phyloP scores from a whole-genome alignment of 495 filamentous ascomycete species.

The Pyrenopolyporus hunteri region DNA sequence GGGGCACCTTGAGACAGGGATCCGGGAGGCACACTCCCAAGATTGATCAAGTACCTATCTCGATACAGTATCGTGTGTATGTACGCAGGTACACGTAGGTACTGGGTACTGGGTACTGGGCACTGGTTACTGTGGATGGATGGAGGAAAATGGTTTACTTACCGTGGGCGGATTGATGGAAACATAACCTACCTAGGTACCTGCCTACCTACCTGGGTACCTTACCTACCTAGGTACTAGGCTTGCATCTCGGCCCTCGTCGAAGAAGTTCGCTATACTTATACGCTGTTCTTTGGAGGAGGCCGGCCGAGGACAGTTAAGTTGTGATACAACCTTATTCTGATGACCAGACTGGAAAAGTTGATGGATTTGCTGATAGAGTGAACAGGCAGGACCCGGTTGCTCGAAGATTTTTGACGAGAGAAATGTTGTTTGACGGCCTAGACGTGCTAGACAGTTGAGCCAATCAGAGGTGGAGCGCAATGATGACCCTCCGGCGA shows the following conservation, averaged over 20 bases:
- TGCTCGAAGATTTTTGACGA: slow-evolving; percentile 31
- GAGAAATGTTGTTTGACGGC: slow-evolving; percentile 31
- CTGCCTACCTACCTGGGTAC: neutral
- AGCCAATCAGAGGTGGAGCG: slow-evolving; percentile 43
- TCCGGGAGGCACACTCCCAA: slow-evolving; percentile 23
- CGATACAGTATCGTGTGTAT: slow-evolving; percentile 14
- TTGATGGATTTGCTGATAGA: slow-evolving; percentile 16
- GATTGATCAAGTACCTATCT: slow-evolving; percentile 18
- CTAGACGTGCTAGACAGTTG: slow-evolving; percentile 20
- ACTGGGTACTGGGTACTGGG: neutral
- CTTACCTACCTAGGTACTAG: no score
- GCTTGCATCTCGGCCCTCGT: neutral
- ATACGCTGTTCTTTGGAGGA: no score
- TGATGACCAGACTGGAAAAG: neutral
- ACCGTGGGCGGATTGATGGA: neutral
- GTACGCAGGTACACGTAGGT: slow-evolving; percentile 6
- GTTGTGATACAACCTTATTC: slow-evolving; percentile 1
- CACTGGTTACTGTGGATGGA: neutral
- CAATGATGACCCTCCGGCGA: slow-evolving; percentile 31
- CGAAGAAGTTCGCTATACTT: no score
- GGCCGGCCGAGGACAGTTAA: neutral
- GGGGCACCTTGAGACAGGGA: slow-evolving; percentile 35
- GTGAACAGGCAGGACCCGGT: slow-evolving; percentile 8
- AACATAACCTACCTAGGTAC: neutral
- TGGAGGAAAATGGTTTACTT: slow-evolving; percentile 5